Base-by-base conservation (phyloP, 2,329 filamentous ascomycete genomes). In the Penicillium sp. region DNA sequence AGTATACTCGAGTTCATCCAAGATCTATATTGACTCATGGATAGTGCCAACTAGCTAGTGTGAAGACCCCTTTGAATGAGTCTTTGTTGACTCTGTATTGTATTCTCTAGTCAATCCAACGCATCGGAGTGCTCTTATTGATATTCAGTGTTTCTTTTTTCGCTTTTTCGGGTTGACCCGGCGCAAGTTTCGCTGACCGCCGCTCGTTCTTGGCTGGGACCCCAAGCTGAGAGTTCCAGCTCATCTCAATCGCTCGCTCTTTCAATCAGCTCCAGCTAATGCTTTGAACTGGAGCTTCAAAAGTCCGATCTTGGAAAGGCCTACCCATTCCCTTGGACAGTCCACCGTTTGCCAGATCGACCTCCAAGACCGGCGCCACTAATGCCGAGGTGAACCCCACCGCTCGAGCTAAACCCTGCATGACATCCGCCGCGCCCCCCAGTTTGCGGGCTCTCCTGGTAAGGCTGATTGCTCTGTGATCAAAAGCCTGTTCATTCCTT, bases 371-470 rank as follows among this genome's bases (percentile, higher is more conserved):
- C 35, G 45, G 48, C 55, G 55, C 58, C 58, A 60, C 58, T 46
- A 19, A 40, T 40, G 52, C 35, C 45, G 19, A 38, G 48, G 30
- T 45, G 19, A 48, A 52, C 28, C 6, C 58, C 58, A 52, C 58
- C 53, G 30, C 38, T 22, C 25, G 53, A 33, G 43, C 48, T 54
- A 62, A 57, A 25, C 53, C 60, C 60, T 62, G 60, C 57, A 62
- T 49, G 57, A 42, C 49, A 59, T 59, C 52, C 43, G 22, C 52
- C 25, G 25, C 49, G 14, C 22, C 46, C 30, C 49, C 14, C 7
- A 54, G 46, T 52, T 51, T 35, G 30, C 30, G 30, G 46, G 28
- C 46, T 49, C 16, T n/a, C 46, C 46, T 49, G 16, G 46, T 33
- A 33, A 49, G 46, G 48, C 48, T 51, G 48, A 30, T 51, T 51